Evolutionary conservation across 169 alveolate species (phyloP), one percentile per base, ranked within the genome.

Genomic region (Fabrea salina): DNA sequence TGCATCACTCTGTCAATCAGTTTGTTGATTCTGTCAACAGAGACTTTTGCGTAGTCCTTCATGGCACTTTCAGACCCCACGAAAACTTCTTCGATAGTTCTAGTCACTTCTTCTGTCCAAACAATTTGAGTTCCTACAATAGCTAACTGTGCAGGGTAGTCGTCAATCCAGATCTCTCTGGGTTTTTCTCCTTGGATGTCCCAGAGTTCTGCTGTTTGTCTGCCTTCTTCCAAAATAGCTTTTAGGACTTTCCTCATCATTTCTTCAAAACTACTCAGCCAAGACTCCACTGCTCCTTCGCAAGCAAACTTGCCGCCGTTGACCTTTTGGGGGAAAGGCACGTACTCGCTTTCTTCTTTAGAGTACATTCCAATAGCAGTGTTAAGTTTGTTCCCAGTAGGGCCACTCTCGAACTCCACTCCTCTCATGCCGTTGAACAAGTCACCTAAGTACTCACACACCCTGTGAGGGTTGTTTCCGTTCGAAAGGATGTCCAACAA

Each of bases 11-110:
- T 94, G 41, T 94, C 96, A 83, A 97, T 97, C 59, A 97, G 91
- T 77, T 94, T 91, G 57, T 95, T 96, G 61, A 97, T 95, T 54
- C 99, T 91, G 50, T 90, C 96, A 51, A 91, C 96, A 71, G 93
- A 86, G 40, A 91, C 84, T 50, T 91, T 89, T 76, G 91, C 94
- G 89, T 96, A 96, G 72, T 97, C 98, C 86, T 96, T 95, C 97
- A 97, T 95, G n/a, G 99, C 98, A 37, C 96, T 89, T 85, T 96
- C 99, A 74, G 95, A 92, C 32, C 99, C 99, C 16, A 96, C 97
- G 82, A 95, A 98, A 33, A 96, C 89, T 67, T 95, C 99, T 83
- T 96, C 98, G 77, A 96, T 95, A 59, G 98, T 97, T 72, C 97
- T 89, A 40, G 93, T 86, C 25, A 94, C 97, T 84, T 95, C 99